Conservation (phyloP, 192 early-diverging fungal species). For the Coemansia sp. region DNA sequence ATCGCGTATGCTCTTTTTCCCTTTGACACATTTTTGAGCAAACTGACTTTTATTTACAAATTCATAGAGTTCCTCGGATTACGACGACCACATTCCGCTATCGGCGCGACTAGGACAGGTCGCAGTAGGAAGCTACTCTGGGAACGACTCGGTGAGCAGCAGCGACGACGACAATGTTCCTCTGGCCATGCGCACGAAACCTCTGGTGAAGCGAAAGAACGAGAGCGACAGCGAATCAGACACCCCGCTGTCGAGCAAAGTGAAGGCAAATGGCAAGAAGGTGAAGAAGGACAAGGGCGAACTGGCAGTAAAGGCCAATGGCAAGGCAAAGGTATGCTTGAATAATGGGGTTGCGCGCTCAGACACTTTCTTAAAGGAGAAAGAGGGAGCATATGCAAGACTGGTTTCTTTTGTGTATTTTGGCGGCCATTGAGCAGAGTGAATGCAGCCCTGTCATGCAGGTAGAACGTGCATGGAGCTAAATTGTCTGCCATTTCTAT, state of each 20-base stretch:
- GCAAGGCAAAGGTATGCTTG: constrained; percentile 21
- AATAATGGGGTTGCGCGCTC: background rate
- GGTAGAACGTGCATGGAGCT: background rate
- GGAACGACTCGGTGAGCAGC: background rate
- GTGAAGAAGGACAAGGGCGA: constrained; percentile 10
- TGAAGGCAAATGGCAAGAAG: constrained; percentile 14
- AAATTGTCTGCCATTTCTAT: background rate
- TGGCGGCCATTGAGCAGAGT: background rate
- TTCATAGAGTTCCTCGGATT: constrained; percentile 45
- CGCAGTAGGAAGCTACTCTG: background rate
- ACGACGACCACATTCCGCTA: constrained; percentile 44
- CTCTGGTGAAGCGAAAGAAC: constrained; percentile 15
- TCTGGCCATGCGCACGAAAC: constrained; percentile 25
- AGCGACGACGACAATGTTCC: constrained; percentile 32
- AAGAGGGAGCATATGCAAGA: background rate
- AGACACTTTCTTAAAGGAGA: background rate
- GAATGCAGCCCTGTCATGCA: background rate
- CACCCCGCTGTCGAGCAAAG: constrained; percentile 41
- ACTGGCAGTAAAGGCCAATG: constrained; percentile 8
- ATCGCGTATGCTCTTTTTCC: constrained; percentile 7
- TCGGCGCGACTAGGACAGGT: constrained; percentile 19
- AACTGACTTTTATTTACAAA: constrained; percentile 7
- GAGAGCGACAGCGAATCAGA: constrained; percentile 44
- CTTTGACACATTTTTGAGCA: background rate
- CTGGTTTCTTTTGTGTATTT: background rate